Evolutionary conservation across 2,329 filamentous ascomycete species (phyloP), one percentile per base, ranked within the genome.

Genomic region (Pseudogymnoascus sp.): DNA sequence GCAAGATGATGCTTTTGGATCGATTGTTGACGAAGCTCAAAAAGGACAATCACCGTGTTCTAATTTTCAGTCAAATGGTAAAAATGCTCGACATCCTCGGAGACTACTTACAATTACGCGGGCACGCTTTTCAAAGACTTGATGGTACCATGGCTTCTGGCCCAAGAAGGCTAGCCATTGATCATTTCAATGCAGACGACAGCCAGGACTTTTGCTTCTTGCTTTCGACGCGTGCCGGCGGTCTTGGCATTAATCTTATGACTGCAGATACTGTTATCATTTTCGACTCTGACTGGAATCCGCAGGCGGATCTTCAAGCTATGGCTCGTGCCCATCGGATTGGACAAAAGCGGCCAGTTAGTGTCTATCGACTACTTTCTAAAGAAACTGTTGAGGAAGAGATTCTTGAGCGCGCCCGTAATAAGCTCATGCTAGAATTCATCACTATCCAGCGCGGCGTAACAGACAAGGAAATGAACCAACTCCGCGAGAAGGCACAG

Each of bases 11-110:
- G 92, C 82, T 99, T 59, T 84, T 99, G 6, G 95, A 99, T 70
- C 91, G 93, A 73, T 86, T 99, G n/a, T 82, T 99, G 10, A 89
- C 89, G 5, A 99, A 99, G 77, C 79, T 99, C 68, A 96, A 89
- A 75, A 90, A 89, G 69, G 95, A 99, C 72, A 91, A 91, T 59
- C 95, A 99, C 76, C 90, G 95, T 62, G 96, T 99, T 11, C 79
- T 99, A 67, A 97, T 99, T 68, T 99, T 99, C 80, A 97, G 93
- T 74, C 95, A 99, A 74, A 99, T 99, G 95, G 96, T 99, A 37
- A 96, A 91, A 73, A 97, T 99, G 90, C 84, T 99, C 21, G 93
- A 99, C 72, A 95, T 99, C 62, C 82, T 99, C 1, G 91, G 91
- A 53, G 93, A 99, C 71, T 99, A 99, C 73, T 85, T 97, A 68